Base-by-base conservation (phyloP, 2,329 filamentous ascomycete genomes). In the Aspergillus sp. region DNA sequence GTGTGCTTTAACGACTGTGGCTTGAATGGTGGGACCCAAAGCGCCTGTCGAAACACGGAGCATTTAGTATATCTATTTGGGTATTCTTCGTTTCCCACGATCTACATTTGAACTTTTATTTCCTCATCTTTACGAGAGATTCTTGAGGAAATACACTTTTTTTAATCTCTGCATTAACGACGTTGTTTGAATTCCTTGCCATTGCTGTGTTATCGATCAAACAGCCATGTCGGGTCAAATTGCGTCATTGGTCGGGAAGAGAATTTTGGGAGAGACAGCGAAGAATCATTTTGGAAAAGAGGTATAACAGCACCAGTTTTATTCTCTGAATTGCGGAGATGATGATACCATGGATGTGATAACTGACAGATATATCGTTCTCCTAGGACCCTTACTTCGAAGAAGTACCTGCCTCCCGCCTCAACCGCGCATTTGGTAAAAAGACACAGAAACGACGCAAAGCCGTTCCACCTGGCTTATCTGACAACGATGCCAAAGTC, bases 351-450 rank as follows among this genome's bases (percentile, higher is more conserved):
- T 26, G 11, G 8, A 31, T 40, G 7, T 7, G 38, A n/a, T 33
- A 27, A 31, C 39, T 40, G 13, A 40, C 32, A 26, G 28, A 13
- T 19, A 19, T 47, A 35, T 27, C 39, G 28, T 38, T 40, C 40
- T 8, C 28, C 7, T 58, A 96, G 88, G 90, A 97, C 62, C 90
- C 90, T 5, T 95, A 90, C 71, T 95, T 90, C 58, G 88, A 95
- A 65, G 76, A 82, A 54, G 82, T 95, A 31, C 82, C 84, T 19
- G 84, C 90, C 34, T 87, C 86, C 7, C 78, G 82, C 50, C 73
- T 86, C 34, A 71, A 82, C 52, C 82, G 82, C 46, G 79, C 74
- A 42, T 81, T 83, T 27, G 77, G 67, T 31, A 82, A 81, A 57
- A 94, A 90, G 64, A 75, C 78, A 45, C 91, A 89, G 74, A 95